phyloP scores from a whole-genome alignment of 768 basidiomycete genomes.

The Tephrocybe sp. region DNA sequence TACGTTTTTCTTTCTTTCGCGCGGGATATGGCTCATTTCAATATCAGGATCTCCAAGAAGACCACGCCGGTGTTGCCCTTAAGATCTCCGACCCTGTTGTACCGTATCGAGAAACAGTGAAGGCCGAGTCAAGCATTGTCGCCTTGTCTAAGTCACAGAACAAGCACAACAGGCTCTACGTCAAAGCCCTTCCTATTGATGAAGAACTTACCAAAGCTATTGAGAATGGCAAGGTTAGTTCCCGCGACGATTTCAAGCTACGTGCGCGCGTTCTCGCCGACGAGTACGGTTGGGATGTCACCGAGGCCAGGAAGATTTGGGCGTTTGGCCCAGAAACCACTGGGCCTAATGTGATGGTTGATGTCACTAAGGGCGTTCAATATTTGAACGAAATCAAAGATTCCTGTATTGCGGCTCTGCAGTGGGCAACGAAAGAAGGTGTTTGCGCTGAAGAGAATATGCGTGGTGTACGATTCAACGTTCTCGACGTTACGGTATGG shows the following conservation, averaged over 20 bases:
- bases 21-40: neutral
- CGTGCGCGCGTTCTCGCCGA: conserved; percentile 96
- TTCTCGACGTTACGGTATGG: conserved; percentile 89
- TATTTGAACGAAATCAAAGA: conserved; percentile 99
- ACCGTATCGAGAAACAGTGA: conserved; percentile 96
- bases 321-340: conserved; percentile 99
- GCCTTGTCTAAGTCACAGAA: conserved; percentile 99
- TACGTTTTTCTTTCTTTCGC: conserved; percentile 20
- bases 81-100: conserved; percentile 98
- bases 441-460: conserved; percentile 96
- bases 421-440: conserved; percentile 99
- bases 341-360: conserved; percentile 94
- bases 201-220: conserved; percentile 95
- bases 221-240: conserved; percentile 76
- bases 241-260: conserved; percentile 97
- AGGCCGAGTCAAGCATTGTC: conserved; percentile 90
- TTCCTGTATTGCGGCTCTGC: conserved; percentile 98
- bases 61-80: conserved; percentile 98
- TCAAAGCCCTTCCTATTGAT: conserved; percentile 88
- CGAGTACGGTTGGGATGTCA: conserved; percentile 97
- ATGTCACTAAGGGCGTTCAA: conserved; percentile 98
- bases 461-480: conserved; percentile 96
- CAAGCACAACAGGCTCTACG: conserved; percentile 99
- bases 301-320: conserved; percentile 99
- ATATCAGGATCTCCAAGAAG: conserved; percentile 91